phyloP scores from a whole-genome alignment of 2,329 filamentous ascomycete species.

The Ustilaginoidea virens region DNA sequence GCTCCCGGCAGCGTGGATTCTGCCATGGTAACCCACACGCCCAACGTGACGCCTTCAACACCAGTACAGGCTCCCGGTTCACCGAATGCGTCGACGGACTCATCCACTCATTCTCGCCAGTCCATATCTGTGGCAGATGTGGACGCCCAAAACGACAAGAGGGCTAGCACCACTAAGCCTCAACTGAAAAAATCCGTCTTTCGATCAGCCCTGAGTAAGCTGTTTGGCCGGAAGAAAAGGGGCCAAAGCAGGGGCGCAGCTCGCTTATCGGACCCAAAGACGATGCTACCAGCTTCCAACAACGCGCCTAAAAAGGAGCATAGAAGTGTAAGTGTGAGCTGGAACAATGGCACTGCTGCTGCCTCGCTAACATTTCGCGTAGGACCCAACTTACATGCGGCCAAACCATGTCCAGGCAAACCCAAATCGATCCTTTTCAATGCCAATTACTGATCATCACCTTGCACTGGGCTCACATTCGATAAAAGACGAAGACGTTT shows the following conservation, averaged over 20 bases:
- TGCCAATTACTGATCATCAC: conserved; percentile 45
- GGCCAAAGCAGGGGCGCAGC: conserved; percentile 8
- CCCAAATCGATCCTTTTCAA: conserved; percentile 39
- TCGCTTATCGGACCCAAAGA: neutral
- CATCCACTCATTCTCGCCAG: conserved; percentile 3
- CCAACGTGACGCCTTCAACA: neutral
- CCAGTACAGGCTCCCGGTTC: neutral
- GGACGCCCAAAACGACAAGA: conserved; percentile 6
- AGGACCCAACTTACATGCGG: conserved; percentile 22
- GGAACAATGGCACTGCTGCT: too few relatives aligned
- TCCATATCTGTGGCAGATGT: conserved; percentile 5
- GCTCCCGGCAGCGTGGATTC: too few relatives aligned
- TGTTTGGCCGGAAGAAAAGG: conserved; percentile 45
- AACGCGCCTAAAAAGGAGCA: conserved; percentile 17
- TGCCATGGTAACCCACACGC: too few relatives aligned
- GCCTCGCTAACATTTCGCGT: neutral
- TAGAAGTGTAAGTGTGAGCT: conserved; percentile 31
- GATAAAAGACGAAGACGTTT: conserved; percentile 37
- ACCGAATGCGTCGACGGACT: neutral
- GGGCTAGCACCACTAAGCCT: conserved; percentile 4
- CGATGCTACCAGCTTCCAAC: neutral
- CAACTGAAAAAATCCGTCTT: conserved; percentile 41
- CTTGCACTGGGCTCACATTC: conserved; percentile 47
- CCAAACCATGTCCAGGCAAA: conserved; percentile 19
- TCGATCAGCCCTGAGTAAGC: conserved; percentile 36